Percentiles rank a stretch among this genome's conserved stretches.
Conservation (phyloP, 495 filamentous ascomycete genomes). For the Penicillium canariense region DNA sequence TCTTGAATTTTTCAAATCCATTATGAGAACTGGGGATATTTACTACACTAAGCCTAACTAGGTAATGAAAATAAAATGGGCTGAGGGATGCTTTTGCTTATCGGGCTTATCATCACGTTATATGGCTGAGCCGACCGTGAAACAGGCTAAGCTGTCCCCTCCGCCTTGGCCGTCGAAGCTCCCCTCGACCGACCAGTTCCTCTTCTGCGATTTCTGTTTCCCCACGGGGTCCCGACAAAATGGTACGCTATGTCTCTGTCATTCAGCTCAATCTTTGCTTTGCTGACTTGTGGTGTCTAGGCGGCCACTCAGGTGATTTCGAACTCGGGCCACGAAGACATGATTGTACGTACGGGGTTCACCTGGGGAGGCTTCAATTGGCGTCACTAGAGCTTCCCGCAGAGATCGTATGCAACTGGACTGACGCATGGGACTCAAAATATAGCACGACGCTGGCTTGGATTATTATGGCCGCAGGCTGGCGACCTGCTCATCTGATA, state of each 20-base stretch:
- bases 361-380: slow-evolving; percentile 7
- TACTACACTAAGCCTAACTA: too few relatives aligned
- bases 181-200: slow-evolving; percentile 21
- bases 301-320: slow-evolving; percentile 75
- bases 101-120: too few relatives aligned
- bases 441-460: slow-evolving; percentile 91
- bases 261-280: background rate
- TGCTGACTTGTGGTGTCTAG: slow-evolving; percentile 38
- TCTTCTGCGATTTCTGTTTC: slow-evolving; percentile 28
- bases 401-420: background rate
- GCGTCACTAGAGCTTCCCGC: background rate
- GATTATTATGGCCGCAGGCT: slow-evolving; percentile 97
- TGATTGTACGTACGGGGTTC: slow-evolving; percentile 77
- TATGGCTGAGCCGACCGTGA: too few relatives aligned
- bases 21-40: too few relatives aligned
- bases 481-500: slow-evolving; percentile 96
- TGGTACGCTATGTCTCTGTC: slow-evolving; percentile 14
- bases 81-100: too few relatives aligned
- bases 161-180: slow-evolving; percentile 20
- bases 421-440: slow-evolving; percentile 9
- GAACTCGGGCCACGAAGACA: slow-evolving; percentile 95
- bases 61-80: too few relatives aligned
- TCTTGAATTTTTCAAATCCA: too few relatives aligned
- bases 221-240: slow-evolving; percentile 18
- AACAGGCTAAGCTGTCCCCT: too few relatives aligned